phyloP scores from a whole-genome alignment of 1,284 basidiomycete species.

The Crucibulum parvulum region DNA sequence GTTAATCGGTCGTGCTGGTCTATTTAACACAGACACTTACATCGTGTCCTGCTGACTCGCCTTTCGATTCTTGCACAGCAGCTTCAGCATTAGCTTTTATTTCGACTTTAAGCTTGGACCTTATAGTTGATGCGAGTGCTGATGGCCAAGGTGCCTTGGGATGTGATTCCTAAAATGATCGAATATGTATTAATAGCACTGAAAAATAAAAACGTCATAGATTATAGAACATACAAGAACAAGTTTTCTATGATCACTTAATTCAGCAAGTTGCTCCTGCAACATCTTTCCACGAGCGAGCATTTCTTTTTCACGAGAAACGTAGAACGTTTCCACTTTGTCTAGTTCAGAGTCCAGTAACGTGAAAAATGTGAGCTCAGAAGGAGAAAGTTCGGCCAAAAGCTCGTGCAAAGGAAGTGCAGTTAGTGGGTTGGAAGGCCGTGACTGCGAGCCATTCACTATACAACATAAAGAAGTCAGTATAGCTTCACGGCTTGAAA shows the following conservation, averaged over 20 bases:
- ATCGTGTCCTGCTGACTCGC: too few relatives aligned
- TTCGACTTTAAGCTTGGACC: not conserved
- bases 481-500: not conserved
- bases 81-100: too few relatives aligned
- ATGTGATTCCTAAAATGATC: conserved; percentile 25
- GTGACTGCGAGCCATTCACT: conserved; percentile 11
- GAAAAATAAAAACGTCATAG: not conserved
- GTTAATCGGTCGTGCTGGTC: too few relatives aligned
- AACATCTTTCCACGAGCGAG: conserved; percentile 55
- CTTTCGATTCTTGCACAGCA: too few relatives aligned
- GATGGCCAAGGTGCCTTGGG: conserved; percentile 22
- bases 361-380: conserved; percentile 77
- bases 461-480: not conserved
- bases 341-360: conserved; percentile 78
- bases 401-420: conserved; percentile 56
- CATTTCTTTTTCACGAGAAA: conserved; percentile 77
- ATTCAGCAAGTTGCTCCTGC: conserved; percentile 76
- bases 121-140: not conserved
- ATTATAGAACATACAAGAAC: conserved; percentile 59
- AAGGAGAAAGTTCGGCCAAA: conserved; percentile 57
- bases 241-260: conserved; percentile 72
- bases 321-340: conserved; percentile 87
- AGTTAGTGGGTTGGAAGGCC: conserved; percentile 29
- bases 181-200: not conserved
- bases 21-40: too few relatives aligned